These are phyloP conservation scores for Aspergillus sp. DNA, from an alignment of 2,329 filamentous ascomycete species.

Conservation along the genomic window DNA sequence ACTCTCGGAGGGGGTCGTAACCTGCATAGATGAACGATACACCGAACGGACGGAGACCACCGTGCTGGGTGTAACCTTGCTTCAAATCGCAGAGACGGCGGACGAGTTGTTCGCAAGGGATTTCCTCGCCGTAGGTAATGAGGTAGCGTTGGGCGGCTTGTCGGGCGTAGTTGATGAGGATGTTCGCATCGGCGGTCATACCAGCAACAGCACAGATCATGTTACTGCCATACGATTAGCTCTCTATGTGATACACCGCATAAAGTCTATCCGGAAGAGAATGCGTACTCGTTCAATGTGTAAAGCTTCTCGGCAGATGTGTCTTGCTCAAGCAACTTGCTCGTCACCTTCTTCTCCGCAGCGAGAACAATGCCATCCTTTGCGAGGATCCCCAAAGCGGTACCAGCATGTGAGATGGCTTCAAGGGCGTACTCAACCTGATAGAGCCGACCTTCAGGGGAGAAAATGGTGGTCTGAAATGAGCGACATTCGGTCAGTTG, in stretches of 20 bases:
- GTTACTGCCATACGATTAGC: slow-evolving; percentile 63
- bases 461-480: slow-evolving; percentile 95
- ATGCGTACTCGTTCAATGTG: slow-evolving; percentile 91
- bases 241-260: neutral
- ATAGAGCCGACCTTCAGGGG: slow-evolving; percentile 95
- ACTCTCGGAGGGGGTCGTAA: slow-evolving; percentile 92
- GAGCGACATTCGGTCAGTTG: slow-evolving; percentile 37
- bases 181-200: slow-evolving; percentile 99
- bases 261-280: neutral
- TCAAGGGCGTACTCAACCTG: slow-evolving; percentile 99
- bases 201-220: slow-evolving; percentile 99
- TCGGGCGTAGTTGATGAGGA: slow-evolving; percentile 99
- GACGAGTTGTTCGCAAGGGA: slow-evolving; percentile 97
- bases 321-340: slow-evolving; percentile 98
- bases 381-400: slow-evolving; percentile 91
- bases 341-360: slow-evolving; percentile 97
- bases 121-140: slow-evolving; percentile 99
- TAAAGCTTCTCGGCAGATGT: slow-evolving; percentile 99
- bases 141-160: slow-evolving; percentile 97
- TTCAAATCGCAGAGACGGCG: slow-evolving; percentile 95
- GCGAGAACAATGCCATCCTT: slow-evolving; percentile 98
- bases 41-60: slow-evolving; percentile 95
- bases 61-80: slow-evolving; percentile 98
- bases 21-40: slow-evolving; percentile 99
- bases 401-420: slow-evolving; percentile 97